Evolutionary conservation across 495 filamentous ascomycete species (phyloP), one percentile per base, ranked within the genome.

Genomic region (Aspergillus carlsbadensis): DNA sequence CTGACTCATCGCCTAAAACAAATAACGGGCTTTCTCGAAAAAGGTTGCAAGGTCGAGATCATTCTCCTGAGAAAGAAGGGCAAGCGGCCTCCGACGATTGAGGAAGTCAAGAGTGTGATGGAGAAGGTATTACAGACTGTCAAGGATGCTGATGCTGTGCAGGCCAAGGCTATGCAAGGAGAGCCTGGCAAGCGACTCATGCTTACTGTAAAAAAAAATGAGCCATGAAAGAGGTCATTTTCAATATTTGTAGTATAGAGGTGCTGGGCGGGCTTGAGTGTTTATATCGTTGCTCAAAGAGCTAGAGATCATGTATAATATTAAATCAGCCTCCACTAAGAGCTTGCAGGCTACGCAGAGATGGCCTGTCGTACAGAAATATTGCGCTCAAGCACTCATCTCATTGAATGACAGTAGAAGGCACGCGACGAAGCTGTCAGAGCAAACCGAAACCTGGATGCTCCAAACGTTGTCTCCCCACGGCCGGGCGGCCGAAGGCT

Each of bases 21-120:
- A 69, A 59, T 92, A 65, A 69, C 70, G 46, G 71, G 60, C 42
- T 92, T 92, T 57, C 59, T 92, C 58, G 66, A 66, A 7, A 85
- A 88, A 60, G 88, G 88, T 3, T 64, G 72, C 33, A 78, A 68
- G 62, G 87, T 92, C 34, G 81, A 89, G 61, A 57, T 92, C 11
- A 44, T 83, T 44, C 56, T 92, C 52, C 77, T 77, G 15, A 66
- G 62, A 54, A 80, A 80, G 60, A 73, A 65, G 61, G 62, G 66
- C 40, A 80, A 78, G 58, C 65, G 75, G 20, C 41, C 62, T 1
- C 67, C 76, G 1, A 79, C 68, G 1, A 65, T 69, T 31, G 73
- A 77, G 10, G 76, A 79, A 51, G 68, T 76, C 54, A 70, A 75
- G 48, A 60, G 71, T 22, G 54, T 79, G 31, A 70, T 75, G 60